Base-by-base conservation (phyloP, 169 alveolate species). In the Amoebophrya sp. region DNA sequence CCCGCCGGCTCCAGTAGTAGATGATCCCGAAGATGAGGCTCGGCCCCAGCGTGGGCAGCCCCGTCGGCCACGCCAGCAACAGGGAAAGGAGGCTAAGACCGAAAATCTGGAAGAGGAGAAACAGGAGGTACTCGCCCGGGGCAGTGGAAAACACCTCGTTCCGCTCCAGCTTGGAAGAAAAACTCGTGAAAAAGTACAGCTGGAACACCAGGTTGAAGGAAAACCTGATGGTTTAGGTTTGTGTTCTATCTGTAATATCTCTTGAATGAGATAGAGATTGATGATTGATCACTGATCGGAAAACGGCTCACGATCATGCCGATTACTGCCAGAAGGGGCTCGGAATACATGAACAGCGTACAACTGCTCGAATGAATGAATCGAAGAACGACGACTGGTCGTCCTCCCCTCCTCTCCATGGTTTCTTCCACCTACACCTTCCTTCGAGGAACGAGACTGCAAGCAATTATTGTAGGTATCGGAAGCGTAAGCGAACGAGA, bases 1-100 rank as follows among this genome's bases (percentile, higher is more conserved):
- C 95, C 15, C 93, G 89, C 0, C 94, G 90, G 91, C 92, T 88
- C 95, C 95, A 93, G 90, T 93, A 93, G 91, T 93, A 93, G 29
- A 93, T 87, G 48, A 92, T 90, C 31, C 93, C 93, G 67, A 93
- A 92, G 29, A 93, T 48, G 48, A 93, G 70, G 29, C 91, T 43
- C 7, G 91, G 91, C 2, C 92, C 94, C 41, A 92, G 94, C 40
- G 90, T 42, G 34, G 93, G 92, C 34, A 87, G 40, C 4, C 94
- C 94, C 40, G 90, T 69, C 88, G 88, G 88, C 41, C 41, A 69
- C 15, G 88, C 88, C 38, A 69, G 39, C 39, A 69, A 18, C 31
- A 48, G 69, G 31, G 69, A 69, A 23, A 29, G 41, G 29, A 69
- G 29, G 1, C 15, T 40, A 0, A 69, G 41, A 7, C 18, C 5